Base-by-base conservation (phyloP, 202 grass and related monocot species). In the Zoysia matrella region DNA sequence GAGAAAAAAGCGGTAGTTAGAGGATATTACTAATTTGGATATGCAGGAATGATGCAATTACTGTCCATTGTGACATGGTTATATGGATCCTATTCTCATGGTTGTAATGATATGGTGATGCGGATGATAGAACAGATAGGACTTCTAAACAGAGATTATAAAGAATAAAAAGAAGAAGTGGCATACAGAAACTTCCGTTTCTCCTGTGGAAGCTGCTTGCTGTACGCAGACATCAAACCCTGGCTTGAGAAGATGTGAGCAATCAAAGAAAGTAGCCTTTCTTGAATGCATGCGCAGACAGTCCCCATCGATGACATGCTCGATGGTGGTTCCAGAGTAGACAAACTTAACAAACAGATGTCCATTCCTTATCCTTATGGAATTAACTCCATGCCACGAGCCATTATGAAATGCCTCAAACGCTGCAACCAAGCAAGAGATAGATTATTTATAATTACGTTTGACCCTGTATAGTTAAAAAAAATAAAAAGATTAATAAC, bases 391-490 rank as follows among this genome's bases (percentile, higher is more conserved):
- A 84, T 94, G 95, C 92, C 95, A 94, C 14, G 90, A 91, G 8
- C 95, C 95, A 46, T 84, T 44, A 67, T 89, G 71, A 77, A 93
- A 86, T 63, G 81, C 88, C 73, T 98, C 92, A 52, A 98, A 98
- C 42, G 92, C 95, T 98, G 84, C 68, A 88, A 82, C 9, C 2
- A 88, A 82, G 18, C 2, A 60, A 79, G 81, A 0, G 5, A 79
- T 52, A 3, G 30, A 36, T 36, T 36, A 51, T 84, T 51, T 10
- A 11, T 46, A 13, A 65, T 36, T 36, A 36, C 30, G 60, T 7
- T 36, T 39, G 18, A 30, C 13, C 13, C 41, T 13, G 53, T 60
- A 6, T 16, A 36, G 30, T 36, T 36, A 36, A 36, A 36, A 22
- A 36, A 36, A 36, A 36, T 36, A 36, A 36, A 36, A 36, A 36